Evolutionary conservation across 352 stramenopile species (phyloP), one percentile per base, ranked within the genome.

Genomic region (Pythium biforme): DNA sequence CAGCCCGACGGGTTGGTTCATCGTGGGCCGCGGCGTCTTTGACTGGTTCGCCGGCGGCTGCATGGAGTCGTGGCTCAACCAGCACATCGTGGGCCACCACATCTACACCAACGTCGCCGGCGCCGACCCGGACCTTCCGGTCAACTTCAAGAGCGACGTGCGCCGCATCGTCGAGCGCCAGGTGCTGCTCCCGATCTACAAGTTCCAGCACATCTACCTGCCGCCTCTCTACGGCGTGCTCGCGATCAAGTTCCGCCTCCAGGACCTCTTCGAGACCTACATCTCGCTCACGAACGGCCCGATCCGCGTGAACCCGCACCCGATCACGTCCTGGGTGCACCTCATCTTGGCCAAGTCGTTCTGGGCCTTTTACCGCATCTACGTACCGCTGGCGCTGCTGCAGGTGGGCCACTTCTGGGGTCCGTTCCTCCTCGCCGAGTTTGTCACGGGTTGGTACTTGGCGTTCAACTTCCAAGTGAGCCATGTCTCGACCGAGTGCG

Each of bases 1-100:
- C 68, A 88, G 73, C 60, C 87, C 79, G 11, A 82, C 68, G 51
- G 60, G 89, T 43, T 96, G 88, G 77, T 77, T 72, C 25, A 56
- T 93, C 34, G 89, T 87, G 34, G 92, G 76, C 52, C 88, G 83
- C 59, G 84, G 81, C 49, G 86, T 75, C 40, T 91, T 98, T 78
- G 90, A 98, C 73, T 97, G 90, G 82, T 93, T 97, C 31, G 83
- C 89, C 19, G 92, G 91, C 29, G 86, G 84, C n/a, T 95, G 77
- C 77, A 97, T 96, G 86, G 75, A 88, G 59, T 97, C 84, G 76
- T 98, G 90, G 94, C 85, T 97, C 34, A 95, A 98, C 69, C 95
- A 98, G 76, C 95, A 98, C 79, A 93, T 97, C 7, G 92, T 98
- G 61, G 95, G 91, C 50, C 95, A 98, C 76, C 95, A 98, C 79